Evolutionary conservation across 768 basidiomycete species (phyloP).

Genomic region (Goffeauzyma gilvescens): DNA sequence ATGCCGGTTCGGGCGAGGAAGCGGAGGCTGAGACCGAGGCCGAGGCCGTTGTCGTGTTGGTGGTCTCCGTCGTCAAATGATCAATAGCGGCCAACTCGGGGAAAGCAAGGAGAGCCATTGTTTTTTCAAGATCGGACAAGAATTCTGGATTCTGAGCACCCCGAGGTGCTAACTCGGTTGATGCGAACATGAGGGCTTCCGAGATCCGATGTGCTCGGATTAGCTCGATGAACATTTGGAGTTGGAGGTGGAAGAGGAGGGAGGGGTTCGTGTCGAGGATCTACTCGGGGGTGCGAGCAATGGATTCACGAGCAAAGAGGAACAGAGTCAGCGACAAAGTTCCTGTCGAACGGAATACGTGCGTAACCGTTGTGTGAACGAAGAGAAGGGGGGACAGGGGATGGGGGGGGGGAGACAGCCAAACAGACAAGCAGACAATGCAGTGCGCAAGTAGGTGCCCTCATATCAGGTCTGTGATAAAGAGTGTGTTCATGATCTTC

Average conservation of each 20-base stretch:
- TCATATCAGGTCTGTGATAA: conserved; percentile 36
- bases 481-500: conserved; percentile 83
- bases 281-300: too few relatives aligned
- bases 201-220: conserved; percentile 63
- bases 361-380: too few relatives aligned
- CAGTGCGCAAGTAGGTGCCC: too few relatives aligned
- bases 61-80: not conserved
- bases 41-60: conserved; percentile 5
- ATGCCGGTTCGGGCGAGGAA: conserved; percentile 5
- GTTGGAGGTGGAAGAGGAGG: conserved; percentile 85
- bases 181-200: conserved; percentile 76
- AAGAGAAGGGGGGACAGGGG: too few relatives aligned
- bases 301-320: conserved; percentile 12
- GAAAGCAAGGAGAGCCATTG: conserved; percentile 66
- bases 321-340: conserved; percentile 9
- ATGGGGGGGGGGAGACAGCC: too few relatives aligned
- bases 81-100: conserved; percentile 29
- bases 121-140: conserved; percentile 72
- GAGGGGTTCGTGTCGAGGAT: conserved; percentile 89
- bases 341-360: too few relatives aligned
- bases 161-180: conserved; percentile 78
- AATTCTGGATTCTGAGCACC: conserved; percentile 92
- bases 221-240: conserved; percentile 84
- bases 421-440: too few relatives aligned
- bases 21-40: conserved; percentile 16